Evolutionary conservation across 2,329 filamentous ascomycete species (phyloP).

Genomic region (Colletotrichum musicola): DNA sequence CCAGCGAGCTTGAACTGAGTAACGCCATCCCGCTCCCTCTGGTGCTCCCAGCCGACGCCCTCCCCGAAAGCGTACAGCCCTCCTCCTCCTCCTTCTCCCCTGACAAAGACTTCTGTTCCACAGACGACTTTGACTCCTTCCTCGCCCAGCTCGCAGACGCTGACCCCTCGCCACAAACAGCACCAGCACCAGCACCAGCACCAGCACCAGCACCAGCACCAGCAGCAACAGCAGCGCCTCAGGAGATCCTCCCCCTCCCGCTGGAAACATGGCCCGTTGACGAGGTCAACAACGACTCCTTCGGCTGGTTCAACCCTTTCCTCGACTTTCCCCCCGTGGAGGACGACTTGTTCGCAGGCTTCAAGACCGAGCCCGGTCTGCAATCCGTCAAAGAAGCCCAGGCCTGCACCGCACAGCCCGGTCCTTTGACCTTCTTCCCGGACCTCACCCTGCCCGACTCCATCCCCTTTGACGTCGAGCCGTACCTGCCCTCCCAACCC

Average conservation of each 20-base stretch:
- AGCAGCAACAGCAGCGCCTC: not conserved
- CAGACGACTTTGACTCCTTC: slow-evolving; percentile 2
- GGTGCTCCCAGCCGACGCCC: not conserved
- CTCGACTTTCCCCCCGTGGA: not conserved
- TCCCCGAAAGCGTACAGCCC: not conserved
- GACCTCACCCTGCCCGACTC: not conserved
- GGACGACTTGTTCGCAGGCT: not conserved
- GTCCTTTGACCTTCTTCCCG: slow-evolving; percentile 5
- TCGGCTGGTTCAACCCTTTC: not conserved
- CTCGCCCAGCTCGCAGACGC: not conserved
- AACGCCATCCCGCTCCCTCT: too few relatives aligned
- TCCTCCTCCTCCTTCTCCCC: not conserved
- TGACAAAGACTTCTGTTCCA: slow-evolving; percentile 17
- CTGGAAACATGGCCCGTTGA: slow-evolving; percentile 3
- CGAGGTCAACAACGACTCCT: not conserved
- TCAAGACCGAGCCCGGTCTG: not conserved
- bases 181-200: not conserved
- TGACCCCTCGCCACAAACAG: not conserved
- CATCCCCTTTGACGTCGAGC: not conserved
- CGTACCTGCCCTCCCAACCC: not conserved
- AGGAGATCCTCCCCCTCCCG: not conserved
- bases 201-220: not conserved
- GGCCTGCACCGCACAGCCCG: not conserved
- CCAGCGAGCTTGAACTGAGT: not conserved
- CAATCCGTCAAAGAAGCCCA: not conserved